Percentiles rank a stretch among this genome's conserved stretches.
phyloP scores from a whole-genome alignment of 331 rosid genomes.

The Quercus lobata region DNA sequence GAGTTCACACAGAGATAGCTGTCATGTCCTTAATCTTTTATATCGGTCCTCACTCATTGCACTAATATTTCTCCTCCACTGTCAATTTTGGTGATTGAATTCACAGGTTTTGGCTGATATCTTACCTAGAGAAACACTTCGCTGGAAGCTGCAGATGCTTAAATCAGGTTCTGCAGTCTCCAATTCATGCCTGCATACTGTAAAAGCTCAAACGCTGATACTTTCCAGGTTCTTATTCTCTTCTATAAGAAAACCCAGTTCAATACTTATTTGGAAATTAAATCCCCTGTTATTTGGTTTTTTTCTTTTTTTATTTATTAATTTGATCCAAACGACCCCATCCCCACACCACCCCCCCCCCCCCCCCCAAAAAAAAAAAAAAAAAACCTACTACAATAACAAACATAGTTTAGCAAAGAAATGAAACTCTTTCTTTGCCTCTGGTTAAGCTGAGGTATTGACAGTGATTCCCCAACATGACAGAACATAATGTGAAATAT shows the following conservation, averaged over 20 bases:
- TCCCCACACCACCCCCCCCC: too few species aligned
- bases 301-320: background rate
- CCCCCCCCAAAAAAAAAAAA: too few species aligned
- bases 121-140: conserved; percentile 67
- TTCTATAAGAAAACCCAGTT: background rate
- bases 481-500: too few species aligned
- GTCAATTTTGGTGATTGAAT: conserved; percentile 14
- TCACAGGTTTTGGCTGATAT: conserved; percentile 67
- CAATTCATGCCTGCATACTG: conserved; percentile 64
- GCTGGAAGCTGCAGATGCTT: conserved; percentile 79
- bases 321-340: too few species aligned
- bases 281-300: background rate
- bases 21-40: background rate
- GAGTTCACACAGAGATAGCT: background rate
- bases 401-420: too few species aligned
- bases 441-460: too few species aligned
- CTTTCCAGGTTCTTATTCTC: conserved; percentile 63
- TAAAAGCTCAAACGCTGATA: conserved; percentile 73
- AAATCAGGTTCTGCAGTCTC: conserved; percentile 64
- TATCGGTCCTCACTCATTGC: too few species aligned
- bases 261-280: background rate
- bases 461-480: too few species aligned
- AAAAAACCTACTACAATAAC: too few species aligned
- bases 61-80: background rate
- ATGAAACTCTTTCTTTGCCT: too few species aligned